These are phyloP conservation scores for Boletus smithii DNA, from an alignment of 1,284 basidiomycete species.

Conservation along the genomic window DNA sequence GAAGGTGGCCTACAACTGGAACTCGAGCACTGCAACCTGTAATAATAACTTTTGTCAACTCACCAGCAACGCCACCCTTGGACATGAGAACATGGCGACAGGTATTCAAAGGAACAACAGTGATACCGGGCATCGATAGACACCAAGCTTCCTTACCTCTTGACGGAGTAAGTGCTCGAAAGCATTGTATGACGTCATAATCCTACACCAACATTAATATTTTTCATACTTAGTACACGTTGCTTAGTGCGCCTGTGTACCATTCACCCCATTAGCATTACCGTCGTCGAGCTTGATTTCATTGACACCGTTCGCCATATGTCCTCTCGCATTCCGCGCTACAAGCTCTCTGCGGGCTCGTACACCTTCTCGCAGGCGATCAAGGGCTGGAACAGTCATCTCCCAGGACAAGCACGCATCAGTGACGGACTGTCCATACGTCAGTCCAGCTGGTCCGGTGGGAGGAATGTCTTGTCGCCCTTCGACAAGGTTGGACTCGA, in stretches of 20 bases:
- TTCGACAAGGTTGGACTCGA: conserved; percentile 92
- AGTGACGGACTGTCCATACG: conserved; percentile 87
- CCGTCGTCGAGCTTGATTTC: conserved; percentile 12
- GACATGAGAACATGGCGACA: background rate
- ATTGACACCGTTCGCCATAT: conserved; percentile 5
- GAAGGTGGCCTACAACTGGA: conserved; percentile 14
- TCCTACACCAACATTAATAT: background rate
- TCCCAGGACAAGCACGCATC: conserved; percentile 92
- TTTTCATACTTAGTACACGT: background rate
- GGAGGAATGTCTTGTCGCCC: conserved; percentile 84
- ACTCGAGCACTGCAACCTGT: background rate
- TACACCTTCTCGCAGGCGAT: conserved; percentile 80
- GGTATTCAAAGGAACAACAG: too few relatives aligned
- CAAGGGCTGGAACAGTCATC: conserved; percentile 75
- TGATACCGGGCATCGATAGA: conserved; percentile 2
- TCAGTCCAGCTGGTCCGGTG: conserved; percentile 72
- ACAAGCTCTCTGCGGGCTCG: conserved; percentile 62
- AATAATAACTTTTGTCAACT: conserved; percentile 1
- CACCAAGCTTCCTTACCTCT: too few relatives aligned
- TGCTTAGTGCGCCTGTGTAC: conserved; percentile 3
- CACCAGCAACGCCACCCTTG: conserved; percentile 10
- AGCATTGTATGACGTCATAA: conserved; percentile 9
- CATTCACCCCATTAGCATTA: conserved; percentile 1
- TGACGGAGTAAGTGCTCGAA: too few relatives aligned
- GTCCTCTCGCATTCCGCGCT: conserved; percentile 31